Conservation (phyloP, 1,284 basidiomycete species). For the Cutaneotrichosporon dermatis region DNA sequence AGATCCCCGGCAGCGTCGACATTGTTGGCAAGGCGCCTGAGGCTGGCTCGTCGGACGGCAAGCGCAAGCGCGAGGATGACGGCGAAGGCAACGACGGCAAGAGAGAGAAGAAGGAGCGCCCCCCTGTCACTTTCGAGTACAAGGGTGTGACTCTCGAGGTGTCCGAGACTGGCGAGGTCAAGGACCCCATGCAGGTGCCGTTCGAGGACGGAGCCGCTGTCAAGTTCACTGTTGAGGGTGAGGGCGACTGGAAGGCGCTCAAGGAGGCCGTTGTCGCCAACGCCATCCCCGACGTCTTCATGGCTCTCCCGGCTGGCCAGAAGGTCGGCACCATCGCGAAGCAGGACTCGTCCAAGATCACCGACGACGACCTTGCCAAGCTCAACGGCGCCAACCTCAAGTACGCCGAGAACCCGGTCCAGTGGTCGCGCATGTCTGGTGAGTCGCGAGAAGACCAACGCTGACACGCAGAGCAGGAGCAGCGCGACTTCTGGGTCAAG, state of each 20-base stretch:
- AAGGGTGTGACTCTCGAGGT: constrained; percentile 63
- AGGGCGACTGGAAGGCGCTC: constrained; percentile 53
- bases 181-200: constrained; percentile 42
- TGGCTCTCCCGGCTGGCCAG: constrained; percentile 45
- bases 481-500: constrained; percentile 72
- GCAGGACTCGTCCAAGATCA: constrained; percentile 45
- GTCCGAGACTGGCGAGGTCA: constrained; percentile 54
- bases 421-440: constrained; percentile 35
- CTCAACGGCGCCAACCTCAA: constrained; percentile 49
- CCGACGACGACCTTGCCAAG: constrained; percentile 50
- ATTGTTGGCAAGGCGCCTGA: constrained; percentile 31
- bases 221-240: constrained; percentile 41
- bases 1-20: constrained; percentile 40
- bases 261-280: constrained; percentile 43
- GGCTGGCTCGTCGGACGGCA: constrained; percentile 6
- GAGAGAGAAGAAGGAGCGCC: constrained; percentile 50
- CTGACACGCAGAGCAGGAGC: constrained; percentile 54
- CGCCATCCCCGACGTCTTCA: constrained; percentile 36
- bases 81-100: constrained; percentile 46
- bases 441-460: constrained; percentile 12
- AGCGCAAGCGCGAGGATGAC: constrained; percentile 45
- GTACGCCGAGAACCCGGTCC: constrained; percentile 47
- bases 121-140: constrained; percentile 52
- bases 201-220: constrained; percentile 49
- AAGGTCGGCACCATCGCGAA: constrained; percentile 50